Evolutionary conservation across 306 rosid genomes (phyloP), one percentile per base, ranked within the genome.

Genomic region (Carpinus fangiana): DNA sequence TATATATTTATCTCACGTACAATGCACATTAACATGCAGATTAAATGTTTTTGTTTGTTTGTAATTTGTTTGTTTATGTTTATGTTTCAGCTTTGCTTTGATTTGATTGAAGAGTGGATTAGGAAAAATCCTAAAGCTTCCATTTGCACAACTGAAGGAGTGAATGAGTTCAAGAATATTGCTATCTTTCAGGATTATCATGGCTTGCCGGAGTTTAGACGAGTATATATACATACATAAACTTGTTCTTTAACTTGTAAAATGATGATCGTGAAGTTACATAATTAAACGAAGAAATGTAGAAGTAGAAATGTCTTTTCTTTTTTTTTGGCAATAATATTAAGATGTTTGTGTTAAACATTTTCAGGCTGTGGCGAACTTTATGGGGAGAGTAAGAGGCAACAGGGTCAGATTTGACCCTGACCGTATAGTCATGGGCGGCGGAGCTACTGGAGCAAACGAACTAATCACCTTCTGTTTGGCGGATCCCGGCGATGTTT

Each of bases 401-500:
- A 93, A 89, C 26, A 86, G 93, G 45, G 98, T 90, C 47, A 80
- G 21, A 77, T 95, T 88, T 82, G 93, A 92, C 81, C 90, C 96
- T 0, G 69, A 79, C 50, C 89, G 98, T 9, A 78, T 95, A 74
- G 78, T 95, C 75, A 92, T 95, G 98, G 80, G 92, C 66, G 98
- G 98, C 3, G 98, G 98, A 10, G 98, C 98, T 2, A 95, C 98
- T 5, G 98, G 98, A 0, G 98, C 97, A 17, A 92, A 90, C 26
- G 98, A 95, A 81, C 72, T 83, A 59, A 62, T 95, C 75, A 92
- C 90, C 86, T 95, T 95, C 74, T 95, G 98, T 66, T 81, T 95
- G 81, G 98, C 97, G 3, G 79, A 95, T 85, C 93, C 89, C 0
- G 97, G 97, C 14, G 98, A 95, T 47, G 98, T 95, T 76, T 95